These are phyloP conservation scores for Hydnum rufescens DNA, from an alignment of 768 basidiomycete species.

Conservation along the genomic window DNA sequence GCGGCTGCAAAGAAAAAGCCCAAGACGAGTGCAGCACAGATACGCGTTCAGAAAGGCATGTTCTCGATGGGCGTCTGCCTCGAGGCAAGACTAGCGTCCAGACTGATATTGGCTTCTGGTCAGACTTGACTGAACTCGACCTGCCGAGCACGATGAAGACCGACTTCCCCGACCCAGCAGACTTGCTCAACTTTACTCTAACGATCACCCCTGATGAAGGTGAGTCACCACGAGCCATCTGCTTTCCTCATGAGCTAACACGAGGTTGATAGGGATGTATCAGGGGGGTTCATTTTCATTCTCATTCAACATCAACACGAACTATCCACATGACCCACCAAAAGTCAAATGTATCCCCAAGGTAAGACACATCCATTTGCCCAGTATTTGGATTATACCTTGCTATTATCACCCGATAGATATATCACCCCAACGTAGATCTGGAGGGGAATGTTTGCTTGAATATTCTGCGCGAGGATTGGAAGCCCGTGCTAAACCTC, in stretches of 20 bases:
- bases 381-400: not conserved
- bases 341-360: constrained; percentile 96
- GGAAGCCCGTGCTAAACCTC: constrained; percentile 96
- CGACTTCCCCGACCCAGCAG: constrained; percentile 72
- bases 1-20: constrained; percentile 95
- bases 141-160: constrained; percentile 93
- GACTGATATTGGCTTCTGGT: constrained; percentile 1
- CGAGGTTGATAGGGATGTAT: constrained; percentile 68
- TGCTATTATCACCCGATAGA: constrained; percentile 27
- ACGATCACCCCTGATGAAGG: constrained; percentile 97
- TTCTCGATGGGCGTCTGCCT: not conserved
- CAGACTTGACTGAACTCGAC: constrained; percentile 94
- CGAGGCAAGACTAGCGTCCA: not conserved
- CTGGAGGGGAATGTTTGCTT: constrained; percentile 96
- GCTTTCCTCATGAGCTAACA: not conserved
- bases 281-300: constrained; percentile 86
- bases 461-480: constrained; percentile 96
- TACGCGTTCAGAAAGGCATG: constrained; percentile 97
- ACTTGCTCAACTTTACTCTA: constrained; percentile 92
- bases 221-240: constrained; percentile 17
- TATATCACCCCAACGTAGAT: constrained; percentile 98
- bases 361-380: constrained; percentile 26
- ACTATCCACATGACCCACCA: constrained; percentile 98
- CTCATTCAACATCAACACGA: constrained; percentile 89
- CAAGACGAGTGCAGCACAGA: constrained; percentile 94